phyloP scores from a whole-genome alignment of 805 yeast genomes.

The Kodamaea lidongshanica region DNA sequence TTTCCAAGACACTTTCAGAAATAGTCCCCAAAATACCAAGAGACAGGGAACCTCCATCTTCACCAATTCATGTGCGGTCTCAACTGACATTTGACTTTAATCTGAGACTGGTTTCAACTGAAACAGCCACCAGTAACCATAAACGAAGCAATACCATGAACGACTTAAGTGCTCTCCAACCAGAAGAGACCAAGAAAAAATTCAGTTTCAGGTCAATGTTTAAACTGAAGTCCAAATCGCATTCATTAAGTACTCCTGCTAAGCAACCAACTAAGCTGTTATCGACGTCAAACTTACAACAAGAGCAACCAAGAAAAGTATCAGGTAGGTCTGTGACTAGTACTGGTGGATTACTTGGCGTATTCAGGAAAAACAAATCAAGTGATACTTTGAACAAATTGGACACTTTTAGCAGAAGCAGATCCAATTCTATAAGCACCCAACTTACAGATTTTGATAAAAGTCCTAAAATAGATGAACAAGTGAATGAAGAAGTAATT shows the following conservation, averaged over 20 bases:
- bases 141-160: constrained; percentile 10
- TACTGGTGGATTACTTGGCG: constrained; percentile 12
- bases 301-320: constrained; percentile 1
- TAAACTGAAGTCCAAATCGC: constrained; percentile 30
- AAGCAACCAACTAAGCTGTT: constrained; percentile 19
- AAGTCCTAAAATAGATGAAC: no score
- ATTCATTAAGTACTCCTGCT: constrained; percentile 14
- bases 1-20: no score
- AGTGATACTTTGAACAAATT: constrained; percentile 13
- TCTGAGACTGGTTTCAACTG: constrained; percentile 1
- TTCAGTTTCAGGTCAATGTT: constrained; percentile 36
- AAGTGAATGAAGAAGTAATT: no score
- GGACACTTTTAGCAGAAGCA: background rate
- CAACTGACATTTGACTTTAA: constrained; percentile 4
- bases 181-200: constrained; percentile 18
- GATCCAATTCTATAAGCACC: constrained; percentile 1
- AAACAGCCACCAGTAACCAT: constrained; percentile 3
- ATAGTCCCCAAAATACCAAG: background rate
- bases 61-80: constrained; percentile 4
- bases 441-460: no score
- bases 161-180: constrained; percentile 7
- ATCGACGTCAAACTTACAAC: constrained; percentile 25
- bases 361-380: constrained; percentile 19
- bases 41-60: constrained; percentile 1
- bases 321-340: constrained; percentile 4